Conservation (phyloP, 805 yeast genomes). For the Debaryomyces tyrocola region DNA sequence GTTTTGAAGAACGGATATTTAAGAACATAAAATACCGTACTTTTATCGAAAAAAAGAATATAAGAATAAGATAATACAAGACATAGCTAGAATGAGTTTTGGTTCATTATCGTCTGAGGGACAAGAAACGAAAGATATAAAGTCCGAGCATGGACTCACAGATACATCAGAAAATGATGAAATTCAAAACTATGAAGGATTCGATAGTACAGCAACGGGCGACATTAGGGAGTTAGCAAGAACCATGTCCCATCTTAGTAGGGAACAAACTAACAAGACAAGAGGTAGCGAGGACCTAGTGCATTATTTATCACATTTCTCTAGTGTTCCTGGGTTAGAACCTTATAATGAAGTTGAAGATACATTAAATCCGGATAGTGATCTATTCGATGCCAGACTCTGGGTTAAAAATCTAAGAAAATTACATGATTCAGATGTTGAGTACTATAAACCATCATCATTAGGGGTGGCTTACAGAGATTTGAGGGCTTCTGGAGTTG, state of each 20-base stretch:
- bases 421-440: slow-evolving; percentile 53
- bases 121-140: background rate
- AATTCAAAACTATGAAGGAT: slow-evolving; percentile 32
- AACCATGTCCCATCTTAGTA: slow-evolving; percentile 26
- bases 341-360: slow-evolving; percentile 37
- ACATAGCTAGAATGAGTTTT: too few relatives aligned
- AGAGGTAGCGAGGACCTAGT: slow-evolving; percentile 25
- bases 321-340: slow-evolving; percentile 49
- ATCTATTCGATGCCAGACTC: slow-evolving; percentile 56
- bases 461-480: slow-evolving; percentile 61
- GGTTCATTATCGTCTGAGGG: background rate
- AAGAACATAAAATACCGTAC: too few relatives aligned
- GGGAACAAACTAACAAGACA: slow-evolving; percentile 7
- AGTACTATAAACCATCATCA: slow-evolving; percentile 60
- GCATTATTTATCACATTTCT: slow-evolving; percentile 48
- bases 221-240: slow-evolving; percentile 45
- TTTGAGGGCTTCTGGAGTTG: slow-evolving; percentile 62
- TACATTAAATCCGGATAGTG: slow-evolving; percentile 58
- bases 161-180: slow-evolving; percentile 12
- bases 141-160: slow-evolving; percentile 4
- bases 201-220: slow-evolving; percentile 29
- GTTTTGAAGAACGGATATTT: too few relatives aligned
- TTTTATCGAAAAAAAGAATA: too few relatives aligned
- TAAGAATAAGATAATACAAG: too few relatives aligned
- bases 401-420: slow-evolving; percentile 70